phyloP scores from a whole-genome alignment of 2,329 filamentous ascomycete genomes.

The Trichoderma harzianum region DNA sequence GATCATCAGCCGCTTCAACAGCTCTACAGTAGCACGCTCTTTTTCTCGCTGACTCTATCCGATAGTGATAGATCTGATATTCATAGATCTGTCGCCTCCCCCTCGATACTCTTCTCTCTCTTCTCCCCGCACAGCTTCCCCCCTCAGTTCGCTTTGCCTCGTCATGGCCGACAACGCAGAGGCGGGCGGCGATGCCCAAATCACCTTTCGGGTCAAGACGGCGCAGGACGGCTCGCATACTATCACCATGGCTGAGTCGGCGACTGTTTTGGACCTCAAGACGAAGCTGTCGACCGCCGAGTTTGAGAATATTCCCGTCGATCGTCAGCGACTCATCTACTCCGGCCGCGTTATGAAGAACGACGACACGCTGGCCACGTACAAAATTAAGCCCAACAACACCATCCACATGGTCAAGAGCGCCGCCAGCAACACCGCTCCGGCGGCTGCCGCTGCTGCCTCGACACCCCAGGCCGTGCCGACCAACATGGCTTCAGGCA shows the following conservation, averaged over 20 bases:
- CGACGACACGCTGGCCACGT: constrained; percentile 74
- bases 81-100: neutral
- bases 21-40: neutral
- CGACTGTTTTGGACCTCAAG: constrained; percentile 83
- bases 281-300: constrained; percentile 77
- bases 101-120: neutral
- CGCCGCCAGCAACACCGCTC: constrained; percentile 74
- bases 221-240: constrained; percentile 83
- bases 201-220: constrained; percentile 98
- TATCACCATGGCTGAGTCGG: constrained; percentile 73
- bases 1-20: neutral
- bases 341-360: constrained; percentile 97
- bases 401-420: constrained; percentile 97
- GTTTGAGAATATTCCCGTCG: constrained; percentile 80
- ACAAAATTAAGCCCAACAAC: constrained; percentile 95
- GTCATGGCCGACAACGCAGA: constrained; percentile 65
- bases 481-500: constrained; percentile 76
- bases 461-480: constrained; percentile 49
- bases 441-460: constrained; percentile 40
- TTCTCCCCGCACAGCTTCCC: neutral
- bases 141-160: constrained; percentile 10
- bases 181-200: constrained; percentile 62
- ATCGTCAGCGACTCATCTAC: constrained; percentile 94
- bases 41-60: neutral
- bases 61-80: neutral